Base-by-base conservation (phyloP, 306 rosid species). In the Begonia masoniana region DNA sequence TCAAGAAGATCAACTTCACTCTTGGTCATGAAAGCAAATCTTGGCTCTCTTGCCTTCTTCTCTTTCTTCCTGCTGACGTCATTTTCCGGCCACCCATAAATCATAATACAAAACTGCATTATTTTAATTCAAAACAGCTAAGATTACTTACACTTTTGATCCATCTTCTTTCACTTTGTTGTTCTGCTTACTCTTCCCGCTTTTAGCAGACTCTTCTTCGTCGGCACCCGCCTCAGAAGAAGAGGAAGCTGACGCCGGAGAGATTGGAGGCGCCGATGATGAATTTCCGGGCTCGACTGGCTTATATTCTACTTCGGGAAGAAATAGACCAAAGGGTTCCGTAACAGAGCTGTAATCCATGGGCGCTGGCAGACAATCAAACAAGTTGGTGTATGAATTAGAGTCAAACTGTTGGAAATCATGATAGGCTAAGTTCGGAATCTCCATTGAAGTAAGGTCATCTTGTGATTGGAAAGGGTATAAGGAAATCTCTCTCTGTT, bases 161-260 rank as follows among this genome's bases (percentile, higher is more conserved):
- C 71, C 86, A 41, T 68, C 82, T 62, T 74, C 84, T 24, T 19
- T 17, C 19, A 58, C 69, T 48, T 58, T 81, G 1, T 63, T 71
- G 36, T 50, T 75, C 62, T 59, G 60, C 15, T 73, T 76, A 54
- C 71, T 81, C 51, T 69, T 81, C 50, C 53, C 70, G 43, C 61
- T 75, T 61, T 84, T 84, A 1, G 69, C 74, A 0, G 56, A 41
- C 10, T 35, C 47, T 16, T 85, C 85, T 60, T 85, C 87, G 21
- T 85, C 95, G 23, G 63, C 83, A 9, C 79, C 82, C 15, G 74
- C 85, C 64, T 85, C 94, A 5, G 95, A 63, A 15, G 94, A 85
- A 14, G 94, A 85, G 13, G 82, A 80, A 49, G 39, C 39, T 31
- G 94, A 82, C 15, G 78, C 43, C 13, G 83, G 82, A 2, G 93